Conservation (phyloP, 2,329 filamentous ascomycete species). For the Metarhizium anisopliae region DNA sequence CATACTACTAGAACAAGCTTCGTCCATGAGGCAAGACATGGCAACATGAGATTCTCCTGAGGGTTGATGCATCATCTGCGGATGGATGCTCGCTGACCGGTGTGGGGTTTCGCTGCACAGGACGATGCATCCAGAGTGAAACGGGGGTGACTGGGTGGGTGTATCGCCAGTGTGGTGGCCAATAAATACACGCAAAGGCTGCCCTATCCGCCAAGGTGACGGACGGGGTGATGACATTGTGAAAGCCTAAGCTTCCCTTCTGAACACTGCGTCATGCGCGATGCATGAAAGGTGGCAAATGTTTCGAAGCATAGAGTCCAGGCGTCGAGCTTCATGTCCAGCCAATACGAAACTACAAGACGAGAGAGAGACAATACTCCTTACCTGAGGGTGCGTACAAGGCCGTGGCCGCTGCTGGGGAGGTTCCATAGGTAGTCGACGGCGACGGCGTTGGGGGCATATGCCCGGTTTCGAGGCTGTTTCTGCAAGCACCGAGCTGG, state of each 20-base stretch:
- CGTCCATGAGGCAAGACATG: not conserved
- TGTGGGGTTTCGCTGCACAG: conserved; percentile 4
- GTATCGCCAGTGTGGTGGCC: not conserved
- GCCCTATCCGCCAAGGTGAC: not conserved
- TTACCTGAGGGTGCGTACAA: not conserved
- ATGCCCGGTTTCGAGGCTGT: not conserved
- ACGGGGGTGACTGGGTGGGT: too few relatives aligned
- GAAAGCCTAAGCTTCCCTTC: not conserved
- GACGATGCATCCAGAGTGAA: too few relatives aligned
- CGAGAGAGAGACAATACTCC: not conserved
- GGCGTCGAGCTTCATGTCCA: not conserved
- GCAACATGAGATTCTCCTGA: not conserved
- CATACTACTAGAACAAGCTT: not conserved
- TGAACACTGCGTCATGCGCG: too few relatives aligned
- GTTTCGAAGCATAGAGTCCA: not conserved
- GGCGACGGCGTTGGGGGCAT: not conserved
- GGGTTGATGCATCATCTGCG: not conserved
- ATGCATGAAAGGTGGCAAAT: not conserved
- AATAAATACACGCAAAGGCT: not conserved
- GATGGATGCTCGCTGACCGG: conserved; percentile 3
- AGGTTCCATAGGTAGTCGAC: not conserved
- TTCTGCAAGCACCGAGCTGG: not conserved
- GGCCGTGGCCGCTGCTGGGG: not conserved
- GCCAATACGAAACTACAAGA: not conserved
- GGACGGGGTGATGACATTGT: not conserved